phyloP scores from a whole-genome alignment of 805 yeast genomes.

The Yamadazyma philogaea region DNA sequence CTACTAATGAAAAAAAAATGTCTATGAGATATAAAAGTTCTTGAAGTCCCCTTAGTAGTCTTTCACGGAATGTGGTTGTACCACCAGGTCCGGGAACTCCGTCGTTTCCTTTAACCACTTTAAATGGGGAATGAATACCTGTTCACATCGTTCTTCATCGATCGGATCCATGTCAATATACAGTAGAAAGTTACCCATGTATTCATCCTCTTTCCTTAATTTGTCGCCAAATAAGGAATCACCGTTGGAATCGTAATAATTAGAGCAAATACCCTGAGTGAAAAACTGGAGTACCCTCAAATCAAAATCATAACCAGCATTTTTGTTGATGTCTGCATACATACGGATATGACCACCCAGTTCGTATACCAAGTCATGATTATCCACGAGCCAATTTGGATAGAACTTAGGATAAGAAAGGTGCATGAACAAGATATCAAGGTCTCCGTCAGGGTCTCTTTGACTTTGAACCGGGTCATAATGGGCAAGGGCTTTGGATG shows the following conservation, averaged over 20 bases:
- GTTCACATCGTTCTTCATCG: slow-evolving; percentile 27
- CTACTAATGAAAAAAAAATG: not conserved
- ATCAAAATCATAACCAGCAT: slow-evolving; percentile 43
- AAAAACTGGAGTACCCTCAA: slow-evolving; percentile 37
- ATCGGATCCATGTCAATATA: slow-evolving; percentile 26
- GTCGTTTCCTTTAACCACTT: slow-evolving; percentile 40
- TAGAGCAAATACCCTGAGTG: slow-evolving; percentile 37
- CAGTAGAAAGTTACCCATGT: slow-evolving; percentile 31
- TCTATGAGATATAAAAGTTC: not conserved
- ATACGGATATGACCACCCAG: slow-evolving; percentile 37
- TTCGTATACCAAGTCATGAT: slow-evolving; percentile 35
- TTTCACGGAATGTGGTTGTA: slow-evolving; percentile 8
- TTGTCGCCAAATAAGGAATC: slow-evolving; percentile 24
- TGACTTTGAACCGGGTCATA: slow-evolving; percentile 37
- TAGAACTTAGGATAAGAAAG: slow-evolving; percentile 53
- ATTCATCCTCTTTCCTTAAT: slow-evolving; percentile 21
- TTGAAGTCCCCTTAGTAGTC: not conserved
- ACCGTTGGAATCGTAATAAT: slow-evolving; percentile 29
- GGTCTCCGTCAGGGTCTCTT: slow-evolving; percentile 14
- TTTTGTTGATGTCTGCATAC: slow-evolving; percentile 33
- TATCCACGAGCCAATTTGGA: slow-evolving; percentile 32
- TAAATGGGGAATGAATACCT: slow-evolving; percentile 41
- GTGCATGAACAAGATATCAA: slow-evolving; percentile 48
- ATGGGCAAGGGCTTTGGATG: slow-evolving; percentile 37
- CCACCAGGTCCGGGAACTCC: slow-evolving; percentile 14